Evolutionary conservation across 441 rosid species (phyloP).

Genomic region (Erodium moschatum): DNA sequence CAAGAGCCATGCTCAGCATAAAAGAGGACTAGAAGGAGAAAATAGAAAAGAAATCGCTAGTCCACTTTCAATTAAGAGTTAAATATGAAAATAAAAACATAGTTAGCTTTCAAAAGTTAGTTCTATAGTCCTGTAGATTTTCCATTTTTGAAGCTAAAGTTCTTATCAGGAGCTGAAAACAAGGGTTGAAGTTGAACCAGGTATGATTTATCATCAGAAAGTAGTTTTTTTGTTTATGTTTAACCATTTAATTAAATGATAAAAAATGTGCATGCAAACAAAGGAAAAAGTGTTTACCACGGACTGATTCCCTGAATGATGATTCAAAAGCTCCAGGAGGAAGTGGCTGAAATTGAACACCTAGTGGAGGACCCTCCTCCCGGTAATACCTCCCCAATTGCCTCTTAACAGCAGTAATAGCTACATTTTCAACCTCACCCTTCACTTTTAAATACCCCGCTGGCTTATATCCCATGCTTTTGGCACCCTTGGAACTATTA

Average conservation of each 20-base stretch:
- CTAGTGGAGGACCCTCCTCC: conserved; percentile 78
- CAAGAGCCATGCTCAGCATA: background rate
- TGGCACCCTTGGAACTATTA: conserved; percentile 27
- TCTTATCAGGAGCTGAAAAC: too few relatives aligned
- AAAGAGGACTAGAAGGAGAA: background rate
- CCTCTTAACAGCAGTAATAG: conserved; percentile 66
- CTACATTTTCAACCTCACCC: conserved; percentile 59
- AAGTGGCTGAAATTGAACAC: conserved; percentile 62
- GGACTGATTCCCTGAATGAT: conserved; percentile 16
- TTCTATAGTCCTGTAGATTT: too few relatives aligned
- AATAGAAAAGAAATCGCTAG: background rate
- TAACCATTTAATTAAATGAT: background rate
- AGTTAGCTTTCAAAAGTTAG: background rate
- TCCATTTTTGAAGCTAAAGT: too few relatives aligned
- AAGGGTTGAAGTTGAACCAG: background rate
- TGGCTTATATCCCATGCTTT: conserved; percentile 50
- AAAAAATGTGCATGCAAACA: background rate
- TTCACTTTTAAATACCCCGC: conserved; percentile 78
- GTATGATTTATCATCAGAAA: too few relatives aligned
- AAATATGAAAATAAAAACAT: background rate
- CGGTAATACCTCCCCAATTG: conserved; percentile 69
- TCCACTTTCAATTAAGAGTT: background rate
- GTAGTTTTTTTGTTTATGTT: background rate
- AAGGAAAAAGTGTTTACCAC: conserved; percentile 36
- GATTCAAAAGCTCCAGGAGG: conserved; percentile 82